A percentile compares a stretch with the other conserved stretches of the same genome.
Conservation (phyloP, 768 basidiomycete genomes). For the Leccinellum luteum region DNA sequence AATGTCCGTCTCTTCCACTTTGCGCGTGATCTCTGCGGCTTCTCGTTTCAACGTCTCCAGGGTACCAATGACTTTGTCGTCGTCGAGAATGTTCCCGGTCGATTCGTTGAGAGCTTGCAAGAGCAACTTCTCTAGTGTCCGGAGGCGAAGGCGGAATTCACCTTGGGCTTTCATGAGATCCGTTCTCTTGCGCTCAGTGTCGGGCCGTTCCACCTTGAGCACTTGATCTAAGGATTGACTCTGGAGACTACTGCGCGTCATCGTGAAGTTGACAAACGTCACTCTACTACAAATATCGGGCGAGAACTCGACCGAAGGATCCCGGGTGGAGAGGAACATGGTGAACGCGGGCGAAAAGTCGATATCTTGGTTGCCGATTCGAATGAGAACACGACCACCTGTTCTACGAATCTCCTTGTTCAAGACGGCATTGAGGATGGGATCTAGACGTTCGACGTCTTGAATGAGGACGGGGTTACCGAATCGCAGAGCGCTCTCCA, state of each 20-base stretch:
- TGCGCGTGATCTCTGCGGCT: slow-evolving; percentile 92
- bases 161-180: slow-evolving; percentile 98
- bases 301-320: slow-evolving; percentile 96
- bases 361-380: slow-evolving; percentile 96
- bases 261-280: slow-evolving; percentile 95
- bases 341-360: slow-evolving; percentile 99
- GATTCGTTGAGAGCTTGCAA: slow-evolving; percentile 96
- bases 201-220: slow-evolving; percentile 93
- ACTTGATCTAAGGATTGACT: slow-evolving; percentile 98
- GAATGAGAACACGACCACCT: slow-evolving; percentile 95
- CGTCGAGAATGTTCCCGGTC: slow-evolving; percentile 94
- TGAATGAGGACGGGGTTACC: slow-evolving; percentile 97
- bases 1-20: slow-evolving; percentile 94
- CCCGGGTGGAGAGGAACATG: slow-evolving; percentile 97
- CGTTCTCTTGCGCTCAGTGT: slow-evolving; percentile 91
- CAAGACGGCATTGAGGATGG: slow-evolving; percentile 94
- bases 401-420: slow-evolving; percentile 96
- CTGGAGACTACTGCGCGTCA: slow-evolving; percentile 98
- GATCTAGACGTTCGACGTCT: slow-evolving; percentile 96
- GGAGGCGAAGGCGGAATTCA: slow-evolving; percentile 90
- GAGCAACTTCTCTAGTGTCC: slow-evolving; percentile 89
- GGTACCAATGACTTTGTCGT: slow-evolving; percentile 97
- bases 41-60: slow-evolving; percentile 94
- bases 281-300: slow-evolving; percentile 98
- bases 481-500: slow-evolving; percentile 98